Evolutionary conservation across 2,329 filamentous ascomycete species (phyloP), one percentile per base, ranked within the genome.

Genomic region (Nothopassalora personata): DNA sequence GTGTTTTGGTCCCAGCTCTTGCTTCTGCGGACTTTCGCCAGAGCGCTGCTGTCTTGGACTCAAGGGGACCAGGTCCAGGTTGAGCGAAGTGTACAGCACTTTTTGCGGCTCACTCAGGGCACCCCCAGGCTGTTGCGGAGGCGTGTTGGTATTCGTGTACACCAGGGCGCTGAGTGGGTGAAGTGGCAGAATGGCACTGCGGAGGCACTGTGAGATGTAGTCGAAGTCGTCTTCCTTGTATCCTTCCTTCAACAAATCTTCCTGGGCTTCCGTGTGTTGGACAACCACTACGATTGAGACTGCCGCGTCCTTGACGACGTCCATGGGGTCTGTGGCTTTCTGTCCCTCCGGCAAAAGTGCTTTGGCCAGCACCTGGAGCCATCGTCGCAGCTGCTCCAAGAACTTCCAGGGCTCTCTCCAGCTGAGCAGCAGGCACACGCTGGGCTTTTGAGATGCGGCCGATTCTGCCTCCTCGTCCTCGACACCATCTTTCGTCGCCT

Each of bases 141-240:
- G 78, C 50, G 61, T 59, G 30, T 58, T 63, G 50, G 65, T 70
- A 57, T 64, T 64, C 5, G 74, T 77, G 66, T 79, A 79, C 13
- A 79, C 72, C 59, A 71, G 52, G 68, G 87, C 75, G 76, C 92
- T 91, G 84, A 79, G 73, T 10, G 67, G 67, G 48, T 68, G 64
- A 52, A 80, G 73, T 54, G 92, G 93, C 63, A 99, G 79, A 46
- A 99, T 77, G 43, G 95, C 86, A 0, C 94, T 97, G 65, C 94
- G 85, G 70, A 99, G 78, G 72, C 92, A 96, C 72, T 99, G 94
- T 60, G 97, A 81, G 47, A 99, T 90, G 66, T 94, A 92, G 73
- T 99, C 94, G 70, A 99, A 99, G 68, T 96, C 89, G 66, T 95
- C 91, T 74, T 99, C 94, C 75, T 91, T 93, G 91, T 93, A 99